Base-by-base conservation (phyloP, 2,329 filamentous ascomycete genomes). In the Cladosporium sp. region DNA sequence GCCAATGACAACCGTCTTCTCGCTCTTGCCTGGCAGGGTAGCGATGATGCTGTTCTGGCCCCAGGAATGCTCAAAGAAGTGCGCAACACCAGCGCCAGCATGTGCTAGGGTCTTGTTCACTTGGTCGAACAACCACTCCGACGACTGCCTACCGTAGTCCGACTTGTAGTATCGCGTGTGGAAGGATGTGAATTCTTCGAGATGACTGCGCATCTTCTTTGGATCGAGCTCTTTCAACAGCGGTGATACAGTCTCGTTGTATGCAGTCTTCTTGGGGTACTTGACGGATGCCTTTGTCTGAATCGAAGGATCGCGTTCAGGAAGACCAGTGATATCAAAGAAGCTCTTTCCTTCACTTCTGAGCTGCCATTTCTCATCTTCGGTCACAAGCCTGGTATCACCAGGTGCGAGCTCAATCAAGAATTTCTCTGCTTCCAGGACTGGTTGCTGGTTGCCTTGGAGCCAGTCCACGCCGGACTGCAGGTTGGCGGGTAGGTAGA, bases 351-450 rank as follows among this genome's bases (percentile, higher is more conserved):
- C 91, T 70, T 89, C 82, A 65, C 91, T 82, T 69, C 89, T 87
- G 62, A 97, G 77, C 73, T 87, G 86, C 91, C 93, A 97, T 76
- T 97, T 99, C 77, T 97, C 86, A 35, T 96, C 90, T 68, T 97
- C 93, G 0, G 90, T 95, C 32, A 97, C 87, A 89, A 90, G 94
- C 79, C 82, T 79, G 22, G 87, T 92, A 71, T 93, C 82, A 57
- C 89, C 91, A 3, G 91, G 91, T n/a, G 84, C 82, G 24, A 94
- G 80, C 77, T 97, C 92, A 62, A 99, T 86, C 47, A 96, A 80
- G 72, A 83, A 94, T 65, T 80, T 79, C 66, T 87, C 82, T 22
- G 63, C 59, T 42, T 61, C 59, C 20, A 62, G 59, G 19, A 70
- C 62, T 13, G 68, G 68, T 34, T 57, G 55, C 40, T 56, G 35